phyloP scores from a whole-genome alignment of 805 yeast species.

The Kodamaea sagamina region DNA sequence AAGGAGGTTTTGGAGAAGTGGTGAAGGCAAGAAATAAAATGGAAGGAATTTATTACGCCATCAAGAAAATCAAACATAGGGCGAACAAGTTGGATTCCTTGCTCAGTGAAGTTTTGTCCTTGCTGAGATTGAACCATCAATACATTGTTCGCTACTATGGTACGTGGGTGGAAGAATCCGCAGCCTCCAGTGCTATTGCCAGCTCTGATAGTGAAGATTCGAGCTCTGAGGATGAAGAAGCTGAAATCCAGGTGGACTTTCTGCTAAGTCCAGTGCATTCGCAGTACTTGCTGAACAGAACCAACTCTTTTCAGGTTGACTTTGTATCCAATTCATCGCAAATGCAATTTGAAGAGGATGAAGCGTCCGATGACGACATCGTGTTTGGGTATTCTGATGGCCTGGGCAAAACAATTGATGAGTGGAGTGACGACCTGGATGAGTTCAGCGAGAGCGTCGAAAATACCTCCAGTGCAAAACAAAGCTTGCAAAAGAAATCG shows the following conservation, averaged over 20 bases:
- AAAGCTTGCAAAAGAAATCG: neutral
- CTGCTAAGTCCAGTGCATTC: neutral
- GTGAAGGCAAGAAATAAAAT: conserved; percentile 93
- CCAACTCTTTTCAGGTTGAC: conserved; percentile 49
- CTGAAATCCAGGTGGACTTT: neutral
- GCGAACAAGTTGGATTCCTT: conserved; percentile 78
- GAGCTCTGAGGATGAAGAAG: conserved; percentile 1
- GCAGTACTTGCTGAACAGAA: conserved; percentile 3
- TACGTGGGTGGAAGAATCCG: conserved; percentile 88
- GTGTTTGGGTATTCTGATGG: conserved; percentile 7
- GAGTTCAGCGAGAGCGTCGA: conserved; percentile 6
- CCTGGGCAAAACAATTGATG: conserved; percentile 5
- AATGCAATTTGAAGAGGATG: conserved; percentile 12
- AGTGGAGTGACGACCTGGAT: conserved; percentile 4
- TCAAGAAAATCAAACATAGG: conserved; percentile 84
- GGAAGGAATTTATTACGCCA: conserved; percentile 94
- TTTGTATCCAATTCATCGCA: conserved; percentile 63
- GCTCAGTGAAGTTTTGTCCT: conserved; percentile 85
- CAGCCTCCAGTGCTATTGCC: conserved; percentile 21
- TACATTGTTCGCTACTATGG: conserved; percentile 96
- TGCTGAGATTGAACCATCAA: conserved; percentile 91
- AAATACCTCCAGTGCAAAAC: neutral
- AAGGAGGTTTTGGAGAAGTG: conserved; percentile 97
- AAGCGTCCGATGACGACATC: conserved; percentile 6
- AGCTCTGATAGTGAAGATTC: conserved; percentile 13